phyloP scores from a whole-genome alignment of 164 flowering plant genomes.

The Macadamia integrifolia region DNA sequence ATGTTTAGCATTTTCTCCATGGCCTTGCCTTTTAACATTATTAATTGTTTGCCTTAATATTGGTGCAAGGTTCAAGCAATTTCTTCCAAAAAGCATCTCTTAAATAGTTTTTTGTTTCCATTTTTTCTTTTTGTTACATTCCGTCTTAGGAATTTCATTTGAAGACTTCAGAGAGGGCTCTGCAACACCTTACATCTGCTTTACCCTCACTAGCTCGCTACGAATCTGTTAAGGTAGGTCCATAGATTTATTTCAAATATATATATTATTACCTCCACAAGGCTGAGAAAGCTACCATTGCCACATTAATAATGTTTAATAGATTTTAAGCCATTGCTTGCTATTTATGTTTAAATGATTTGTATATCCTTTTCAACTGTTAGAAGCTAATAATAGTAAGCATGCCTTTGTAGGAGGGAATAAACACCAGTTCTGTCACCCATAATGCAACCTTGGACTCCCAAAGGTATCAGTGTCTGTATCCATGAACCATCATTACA shows the following conservation, averaged over 20 bases:
- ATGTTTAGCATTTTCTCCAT: conserved; percentile 12
- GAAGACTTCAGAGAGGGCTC: conserved; percentile 75
- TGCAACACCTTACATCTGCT: conserved; percentile 44
- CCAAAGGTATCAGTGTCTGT: conserved; percentile 28
- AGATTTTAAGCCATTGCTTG: neutral
- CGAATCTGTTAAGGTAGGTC: conserved; percentile 42
- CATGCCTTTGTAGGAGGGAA: conserved; percentile 34
- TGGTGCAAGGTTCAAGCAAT: too few relatives aligned
- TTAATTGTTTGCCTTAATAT: neutral
- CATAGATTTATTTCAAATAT: neutral
- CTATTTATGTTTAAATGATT: neutral
- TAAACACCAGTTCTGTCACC: conserved; percentile 11
- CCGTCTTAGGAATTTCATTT: conserved; percentile 65
- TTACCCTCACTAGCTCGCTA: conserved; percentile 24
- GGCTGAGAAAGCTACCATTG: neutral
- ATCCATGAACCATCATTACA: neutral
- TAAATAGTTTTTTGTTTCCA: neutral
- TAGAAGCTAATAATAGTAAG: neutral
- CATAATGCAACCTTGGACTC: conserved; percentile 30
- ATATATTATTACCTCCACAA: neutral
- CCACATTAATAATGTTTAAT: neutral
- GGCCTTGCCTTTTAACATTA: neutral
- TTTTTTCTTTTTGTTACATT: conserved; percentile 9
- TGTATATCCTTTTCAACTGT: neutral
- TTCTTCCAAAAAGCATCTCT: neutral